Percentiles rank a stretch among this genome's conserved stretches.
These are phyloP conservation scores for Dichotomopilus funicola DNA, from an alignment of 2,329 filamentous ascomycete species.

Conservation along the genomic window DNA sequence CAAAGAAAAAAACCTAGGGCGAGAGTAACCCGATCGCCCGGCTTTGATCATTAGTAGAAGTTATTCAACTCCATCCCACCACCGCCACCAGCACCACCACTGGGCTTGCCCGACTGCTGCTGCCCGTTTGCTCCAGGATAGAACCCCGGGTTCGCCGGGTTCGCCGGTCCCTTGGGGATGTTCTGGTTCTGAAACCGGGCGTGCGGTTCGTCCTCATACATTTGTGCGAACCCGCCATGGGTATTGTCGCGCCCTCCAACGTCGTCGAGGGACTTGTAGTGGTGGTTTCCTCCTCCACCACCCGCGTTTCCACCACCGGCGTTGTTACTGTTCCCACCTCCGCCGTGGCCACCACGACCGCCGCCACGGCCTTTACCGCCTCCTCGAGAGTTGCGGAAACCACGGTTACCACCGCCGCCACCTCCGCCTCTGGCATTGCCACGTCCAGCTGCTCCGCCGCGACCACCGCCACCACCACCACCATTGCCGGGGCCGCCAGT, in stretches of 20 bases:
- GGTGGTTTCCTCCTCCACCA: slow-evolving; percentile 38
- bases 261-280: slow-evolving; percentile 64
- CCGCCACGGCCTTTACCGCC: slow-evolving; percentile 31
- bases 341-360: slow-evolving; percentile 33
- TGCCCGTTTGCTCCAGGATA: neutral
- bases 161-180: slow-evolving; percentile 18
- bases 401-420: slow-evolving; percentile 34
- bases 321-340: slow-evolving; percentile 31
- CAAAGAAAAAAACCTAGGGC: neutral
- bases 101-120: neutral
- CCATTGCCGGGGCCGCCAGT: neutral
- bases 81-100: slow-evolving; percentile 1
- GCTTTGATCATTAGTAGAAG: slow-evolving; percentile 30
- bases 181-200: slow-evolving; percentile 3
- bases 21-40: neutral
- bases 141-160: slow-evolving; percentile 15
- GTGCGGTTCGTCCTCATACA: slow-evolving; percentile 38
- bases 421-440: slow-evolving; percentile 28
- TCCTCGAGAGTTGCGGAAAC: slow-evolving; percentile 33
- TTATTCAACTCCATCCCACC: slow-evolving; percentile 34
- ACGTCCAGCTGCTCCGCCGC: slow-evolving; percentile 31
- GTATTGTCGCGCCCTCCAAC: slow-evolving; percentile 44
- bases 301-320: slow-evolving; percentile 33
- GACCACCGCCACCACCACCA: slow-evolving; percentile 27
- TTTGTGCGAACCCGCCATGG: slow-evolving; percentile 37